phyloP scores from a whole-genome alignment of 2,329 filamentous ascomycete species.

The Exophiala oligosperma region DNA sequence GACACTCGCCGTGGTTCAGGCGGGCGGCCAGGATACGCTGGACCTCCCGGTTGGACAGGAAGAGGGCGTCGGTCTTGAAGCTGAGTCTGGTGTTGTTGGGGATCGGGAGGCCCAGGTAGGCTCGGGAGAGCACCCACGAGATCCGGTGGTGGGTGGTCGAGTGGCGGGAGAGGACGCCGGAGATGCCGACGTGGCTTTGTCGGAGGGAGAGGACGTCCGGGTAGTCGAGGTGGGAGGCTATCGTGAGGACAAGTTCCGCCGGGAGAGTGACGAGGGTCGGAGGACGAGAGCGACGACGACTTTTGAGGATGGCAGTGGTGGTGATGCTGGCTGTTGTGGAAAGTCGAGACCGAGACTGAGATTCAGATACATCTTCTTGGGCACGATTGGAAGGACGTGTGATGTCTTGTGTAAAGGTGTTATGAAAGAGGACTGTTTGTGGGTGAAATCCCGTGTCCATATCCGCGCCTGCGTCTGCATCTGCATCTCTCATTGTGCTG shows the following conservation, averaged over 20 bases:
- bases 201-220: slow-evolving; percentile 31
- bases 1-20: slow-evolving; percentile 18
- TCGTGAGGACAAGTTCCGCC: slow-evolving; percentile 34
- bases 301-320: too few relatives aligned
- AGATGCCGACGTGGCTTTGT: slow-evolving; percentile 32
- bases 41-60: slow-evolving; percentile 23
- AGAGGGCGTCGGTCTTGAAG: slow-evolving; percentile 19
- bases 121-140: slow-evolving; percentile 13
- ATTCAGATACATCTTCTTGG: too few relatives aligned
- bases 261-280: slow-evolving; percentile 30
- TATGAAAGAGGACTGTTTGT: too few relatives aligned
- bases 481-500: too few relatives aligned
- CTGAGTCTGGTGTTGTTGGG: slow-evolving; percentile 10
- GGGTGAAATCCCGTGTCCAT: too few relatives aligned
- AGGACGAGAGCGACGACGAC: not conserved
- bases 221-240: slow-evolving; percentile 31
- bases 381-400: too few relatives aligned
- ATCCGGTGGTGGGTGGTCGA: slow-evolving; percentile 11
- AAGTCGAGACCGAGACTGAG: too few relatives aligned
- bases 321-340: too few relatives aligned
- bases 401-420: too few relatives aligned
- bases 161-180: not conserved
- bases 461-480: too few relatives aligned
- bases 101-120: slow-evolving; percentile 9
- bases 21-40: slow-evolving; percentile 17